phyloP scores from a whole-genome alignment of 768 basidiomycete genomes.

The Hydnomerulius pinastri region DNA sequence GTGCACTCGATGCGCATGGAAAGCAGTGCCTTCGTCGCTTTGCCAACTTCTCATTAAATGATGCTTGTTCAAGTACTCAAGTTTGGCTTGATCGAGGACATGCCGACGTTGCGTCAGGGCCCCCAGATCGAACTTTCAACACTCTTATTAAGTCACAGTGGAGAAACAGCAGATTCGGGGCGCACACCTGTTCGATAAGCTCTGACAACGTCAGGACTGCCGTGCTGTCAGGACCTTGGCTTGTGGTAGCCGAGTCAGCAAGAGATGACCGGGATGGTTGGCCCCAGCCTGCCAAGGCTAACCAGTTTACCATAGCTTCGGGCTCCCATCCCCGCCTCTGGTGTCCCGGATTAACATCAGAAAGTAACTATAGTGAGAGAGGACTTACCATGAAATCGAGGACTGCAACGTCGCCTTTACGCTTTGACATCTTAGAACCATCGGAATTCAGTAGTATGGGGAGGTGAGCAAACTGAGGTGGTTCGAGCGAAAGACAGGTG shows the following conservation, averaged over 20 bases:
- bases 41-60: conserved; percentile 66
- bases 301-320: conserved; percentile 86
- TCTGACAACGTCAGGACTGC: conserved; percentile 58
- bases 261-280: conserved; percentile 42
- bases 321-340: conserved; percentile 91
- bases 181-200: conserved; percentile 66
- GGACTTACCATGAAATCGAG: conserved; percentile 77
- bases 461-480: conserved; percentile 88
- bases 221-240: conserved; percentile 65
- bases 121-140: conserved; percentile 68
- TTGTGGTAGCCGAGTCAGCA: conserved; percentile 17
- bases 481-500: conserved; percentile 64
- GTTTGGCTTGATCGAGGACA: conserved; percentile 75
- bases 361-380: neutral
- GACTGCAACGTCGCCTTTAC: conserved; percentile 87
- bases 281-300: conserved; percentile 95
- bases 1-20: conserved; percentile 56
- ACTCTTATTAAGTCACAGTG: neutral
- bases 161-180: conserved; percentile 1
- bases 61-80: conserved; percentile 87
- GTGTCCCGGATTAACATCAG: neutral
- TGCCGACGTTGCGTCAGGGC: conserved; percentile 81
- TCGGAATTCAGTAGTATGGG: conserved; percentile 89
- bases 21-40: conserved; percentile 49
- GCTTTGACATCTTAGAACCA: conserved; percentile 93